A percentile compares a stretch with the other conserved stretches of the same genome.
These are phyloP conservation scores for Danielozyma ontarioensis DNA, from an alignment of 805 yeast genomes.

Conservation along the genomic window DNA sequence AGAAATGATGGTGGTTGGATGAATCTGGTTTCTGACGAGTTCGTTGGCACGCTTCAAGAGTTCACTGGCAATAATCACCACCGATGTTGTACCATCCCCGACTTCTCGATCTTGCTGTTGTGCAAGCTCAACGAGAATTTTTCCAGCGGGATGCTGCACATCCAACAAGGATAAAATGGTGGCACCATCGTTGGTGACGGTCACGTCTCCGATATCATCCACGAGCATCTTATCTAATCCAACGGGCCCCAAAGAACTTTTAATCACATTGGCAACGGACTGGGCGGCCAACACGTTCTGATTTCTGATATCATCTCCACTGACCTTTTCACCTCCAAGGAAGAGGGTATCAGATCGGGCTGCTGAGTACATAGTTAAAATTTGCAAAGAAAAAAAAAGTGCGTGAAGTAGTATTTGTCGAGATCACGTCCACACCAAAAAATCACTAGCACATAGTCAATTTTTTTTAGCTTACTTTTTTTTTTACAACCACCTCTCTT, in stretches of 20 bases:
- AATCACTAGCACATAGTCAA: not conserved
- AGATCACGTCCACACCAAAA: not conserved
- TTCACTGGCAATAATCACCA: slow-evolving; percentile 93
- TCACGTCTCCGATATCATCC: slow-evolving; percentile 98
- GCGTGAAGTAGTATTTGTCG: not conserved
- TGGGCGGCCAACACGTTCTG: slow-evolving; percentile 94
- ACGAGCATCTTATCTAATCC: slow-evolving; percentile 98
- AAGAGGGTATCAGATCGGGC: slow-evolving; percentile 90
- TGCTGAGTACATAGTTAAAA: slow-evolving; percentile 52
- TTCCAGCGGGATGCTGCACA: slow-evolving; percentile 99
- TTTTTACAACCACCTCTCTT: slow-evolving; percentile 1
- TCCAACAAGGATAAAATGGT: slow-evolving; percentile 86
- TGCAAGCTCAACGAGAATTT: slow-evolving; percentile 92
- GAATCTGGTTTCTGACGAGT: slow-evolving; percentile 86
- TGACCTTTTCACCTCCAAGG: slow-evolving; percentile 90
- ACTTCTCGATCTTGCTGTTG: slow-evolving; percentile 99
- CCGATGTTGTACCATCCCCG: slow-evolving; percentile 98
- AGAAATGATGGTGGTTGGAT: slow-evolving; percentile 96
- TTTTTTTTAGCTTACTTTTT: slow-evolving; percentile 2
- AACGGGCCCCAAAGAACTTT: slow-evolving; percentile 95
- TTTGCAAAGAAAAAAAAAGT: not conserved
- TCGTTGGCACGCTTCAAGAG: slow-evolving; percentile 89
- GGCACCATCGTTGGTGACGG: slow-evolving; percentile 98
- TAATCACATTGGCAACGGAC: slow-evolving; percentile 78
- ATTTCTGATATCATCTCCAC: slow-evolving; percentile 94